A percentile compares a stretch with the other conserved stretches of the same genome.
These are phyloP conservation scores for Fonsecaea erecta DNA, from an alignment of 2,329 filamentous ascomycete genomes.

Conservation along the genomic window DNA sequence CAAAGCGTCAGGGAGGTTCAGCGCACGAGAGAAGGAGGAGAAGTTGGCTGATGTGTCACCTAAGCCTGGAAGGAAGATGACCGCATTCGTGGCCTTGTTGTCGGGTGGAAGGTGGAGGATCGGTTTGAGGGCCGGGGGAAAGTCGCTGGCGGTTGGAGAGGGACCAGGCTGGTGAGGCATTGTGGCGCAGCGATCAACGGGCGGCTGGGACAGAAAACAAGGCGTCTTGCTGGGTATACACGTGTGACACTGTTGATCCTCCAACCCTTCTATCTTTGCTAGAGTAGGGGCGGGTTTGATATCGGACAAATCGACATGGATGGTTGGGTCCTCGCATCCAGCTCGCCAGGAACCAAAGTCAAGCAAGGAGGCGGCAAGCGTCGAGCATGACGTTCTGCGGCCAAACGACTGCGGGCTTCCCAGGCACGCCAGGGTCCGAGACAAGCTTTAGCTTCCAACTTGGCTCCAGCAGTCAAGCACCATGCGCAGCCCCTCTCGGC, in stretches of 20 bases:
- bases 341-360: constrained; percentile 9
- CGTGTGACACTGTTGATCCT: constrained; percentile 2
- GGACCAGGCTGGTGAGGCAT: constrained; percentile 13
- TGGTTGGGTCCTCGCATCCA: not conserved
- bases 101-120: constrained; percentile 48
- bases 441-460: constrained; percentile 10
- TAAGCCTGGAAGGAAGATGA: constrained; percentile 82
- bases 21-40: constrained; percentile 67
- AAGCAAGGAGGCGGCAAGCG: not conserved
- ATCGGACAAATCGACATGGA: not conserved
- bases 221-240: not conserved
- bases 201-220: not conserved
- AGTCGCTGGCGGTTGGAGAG: constrained; percentile 44
- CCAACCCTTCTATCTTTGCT: constrained; percentile 1
- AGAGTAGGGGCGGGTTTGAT: not conserved
- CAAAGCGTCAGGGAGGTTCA: constrained; percentile 77
- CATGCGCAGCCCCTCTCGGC: not conserved
- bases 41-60: constrained; percentile 76
- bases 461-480: constrained; percentile 15
- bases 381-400: constrained; percentile 1
- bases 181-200: constrained; percentile 24
- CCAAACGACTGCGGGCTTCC: not conserved
- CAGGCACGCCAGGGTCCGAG: not conserved
- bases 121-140: constrained; percentile 50
- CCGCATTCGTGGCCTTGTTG: constrained; percentile 56